phyloP scores from a whole-genome alignment of 2,329 filamentous ascomycete genomes.

The Alternaria metachromatica region DNA sequence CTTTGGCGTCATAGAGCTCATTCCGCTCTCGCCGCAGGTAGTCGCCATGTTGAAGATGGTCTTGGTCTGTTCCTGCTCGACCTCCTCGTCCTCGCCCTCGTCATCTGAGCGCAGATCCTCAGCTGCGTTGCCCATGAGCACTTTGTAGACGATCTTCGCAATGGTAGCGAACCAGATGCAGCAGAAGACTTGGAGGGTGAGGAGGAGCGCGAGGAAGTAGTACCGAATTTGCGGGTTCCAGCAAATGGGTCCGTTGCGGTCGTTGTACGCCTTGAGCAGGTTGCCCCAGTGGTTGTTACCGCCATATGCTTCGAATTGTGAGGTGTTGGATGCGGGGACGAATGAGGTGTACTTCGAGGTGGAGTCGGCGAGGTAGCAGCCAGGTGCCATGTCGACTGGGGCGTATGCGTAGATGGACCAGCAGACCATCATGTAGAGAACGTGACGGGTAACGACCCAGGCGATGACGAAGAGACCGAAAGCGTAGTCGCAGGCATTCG shows the following conservation, averaged over 20 bases:
- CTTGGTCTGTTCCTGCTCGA: constrained; percentile 44
- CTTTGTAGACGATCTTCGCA: constrained; percentile 78
- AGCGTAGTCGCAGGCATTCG: constrained; percentile 76
- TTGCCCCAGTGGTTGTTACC: constrained; percentile 59
- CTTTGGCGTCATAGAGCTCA: constrained; percentile 52
- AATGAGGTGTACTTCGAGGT: constrained; percentile 42
- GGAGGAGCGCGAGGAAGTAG: constrained; percentile 77
- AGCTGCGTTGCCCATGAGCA: constrained; percentile 76
- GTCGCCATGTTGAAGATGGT: constrained; percentile 35
- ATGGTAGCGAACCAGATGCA: constrained; percentile 93
- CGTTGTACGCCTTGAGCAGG: constrained; percentile 75
- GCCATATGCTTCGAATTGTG: constrained; percentile 45
- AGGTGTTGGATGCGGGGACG: constrained; percentile 62
- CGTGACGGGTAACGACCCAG: constrained; percentile 85
- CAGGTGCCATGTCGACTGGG: constrained; percentile 66
- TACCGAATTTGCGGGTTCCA: constrained; percentile 77
- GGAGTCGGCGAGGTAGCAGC: constrained; percentile 71
- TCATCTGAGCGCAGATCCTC: constrained; percentile 90
- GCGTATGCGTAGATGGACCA: constrained; percentile 80
- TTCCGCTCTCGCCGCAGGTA: constrained; percentile 37
- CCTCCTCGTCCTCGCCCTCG: constrained; percentile 71
- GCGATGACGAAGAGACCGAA: constrained; percentile 86
- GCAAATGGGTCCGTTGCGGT: constrained; percentile 77
- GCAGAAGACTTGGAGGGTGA: constrained; percentile 80
- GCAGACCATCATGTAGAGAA: constrained; percentile 78